Base-by-base conservation (phyloP, 305 asterid genomes). In the Euphrasia arctica region DNA sequence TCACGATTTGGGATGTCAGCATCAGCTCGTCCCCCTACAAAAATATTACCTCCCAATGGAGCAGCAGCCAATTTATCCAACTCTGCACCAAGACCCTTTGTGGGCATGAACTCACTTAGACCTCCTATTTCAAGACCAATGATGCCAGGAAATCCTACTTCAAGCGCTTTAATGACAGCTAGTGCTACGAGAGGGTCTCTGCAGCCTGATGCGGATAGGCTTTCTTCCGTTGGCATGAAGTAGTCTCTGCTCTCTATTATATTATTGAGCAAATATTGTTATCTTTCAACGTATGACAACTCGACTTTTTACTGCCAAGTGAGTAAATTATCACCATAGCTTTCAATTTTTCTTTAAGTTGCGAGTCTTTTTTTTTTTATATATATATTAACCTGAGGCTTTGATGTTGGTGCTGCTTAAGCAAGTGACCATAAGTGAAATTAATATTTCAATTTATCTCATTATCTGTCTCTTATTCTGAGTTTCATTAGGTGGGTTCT, bases 1-100 rank as follows among this genome's bases (percentile, higher is more conserved):
- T 54, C 90, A 39, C 78, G 99, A 70, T 77, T 86, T 64, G 96
- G 95, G 64, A 80, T 82, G 72, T 70, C 85, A 11, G 79, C 82
- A 54, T 52, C 87, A 28, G 65, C 82, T 72, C 89, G 92, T 50
- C 86, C 92, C 22, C 64, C 67, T 75, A 51, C 88, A 22, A 95
- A 83, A 59, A 50, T 62, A 5, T 59, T 77, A 70, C 87, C 86
- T 58, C 77, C 78, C 71, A 86, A 80, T 79, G 80, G 88, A 72
- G 85, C 80, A 42, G 77, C 87, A 51, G 73, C 54, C 73, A 66
- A 72, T 63, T 66, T 79, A 62, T 76, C 93, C 6, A 85, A 70
- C 68, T 29, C 71, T 13, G 84, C 78, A 29, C 68, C 87, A 32
- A 84, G 96, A 78, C 84, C 94, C 60, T 74, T 74, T 47, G 76